A percentile compares a stretch with the other conserved stretches of the same genome.
phyloP scores from a whole-genome alignment of 768 basidiomycete genomes.

The Neoboletus subvelutipes region DNA sequence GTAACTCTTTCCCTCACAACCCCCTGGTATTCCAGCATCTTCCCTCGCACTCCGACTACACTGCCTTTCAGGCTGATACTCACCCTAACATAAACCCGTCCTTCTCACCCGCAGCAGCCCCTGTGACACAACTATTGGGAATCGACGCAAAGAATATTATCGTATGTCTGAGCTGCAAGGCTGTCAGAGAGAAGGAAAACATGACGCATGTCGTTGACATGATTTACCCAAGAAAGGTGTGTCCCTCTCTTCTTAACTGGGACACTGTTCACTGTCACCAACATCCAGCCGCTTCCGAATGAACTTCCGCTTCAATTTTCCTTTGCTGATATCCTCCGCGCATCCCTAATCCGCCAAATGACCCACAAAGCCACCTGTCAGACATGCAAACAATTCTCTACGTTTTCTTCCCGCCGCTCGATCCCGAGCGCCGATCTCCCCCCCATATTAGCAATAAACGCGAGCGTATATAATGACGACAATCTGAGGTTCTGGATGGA shows the following conservation, averaged over 20 bases:
- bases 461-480: slow-evolving; percentile 77
- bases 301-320: slow-evolving; percentile 42
- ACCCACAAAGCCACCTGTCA: slow-evolving; percentile 86
- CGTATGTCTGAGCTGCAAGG: slow-evolving; percentile 73
- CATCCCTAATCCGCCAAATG: slow-evolving; percentile 78
- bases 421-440: slow-evolving; percentile 69
- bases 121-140: slow-evolving; percentile 84
- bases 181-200: slow-evolving; percentile 69
- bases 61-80: slow-evolving; percentile 21
- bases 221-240: slow-evolving; percentile 81
- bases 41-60: slow-evolving; percentile 4
- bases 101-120: slow-evolving; percentile 51
- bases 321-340: slow-evolving; percentile 67
- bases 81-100: slow-evolving; percentile 12
- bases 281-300: slow-evolving; percentile 34
- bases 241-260: slow-evolving; percentile 8
- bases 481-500: slow-evolving; percentile 77
- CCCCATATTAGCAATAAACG: slow-evolving; percentile 83
- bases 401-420: slow-evolving; percentile 67
- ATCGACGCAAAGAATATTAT: slow-evolving; percentile 75
- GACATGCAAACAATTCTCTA: slow-evolving; percentile 74
- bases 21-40: slow-evolving; percentile 46
- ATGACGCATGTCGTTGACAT: slow-evolving; percentile 84
- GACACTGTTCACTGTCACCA: neutral
- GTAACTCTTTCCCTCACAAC: slow-evolving; percentile 61